A percentile compares a stretch with the other conserved stretches of the same genome.
Conservation (phyloP, 1,284 basidiomycete species). For the Irpex lacteus region DNA sequence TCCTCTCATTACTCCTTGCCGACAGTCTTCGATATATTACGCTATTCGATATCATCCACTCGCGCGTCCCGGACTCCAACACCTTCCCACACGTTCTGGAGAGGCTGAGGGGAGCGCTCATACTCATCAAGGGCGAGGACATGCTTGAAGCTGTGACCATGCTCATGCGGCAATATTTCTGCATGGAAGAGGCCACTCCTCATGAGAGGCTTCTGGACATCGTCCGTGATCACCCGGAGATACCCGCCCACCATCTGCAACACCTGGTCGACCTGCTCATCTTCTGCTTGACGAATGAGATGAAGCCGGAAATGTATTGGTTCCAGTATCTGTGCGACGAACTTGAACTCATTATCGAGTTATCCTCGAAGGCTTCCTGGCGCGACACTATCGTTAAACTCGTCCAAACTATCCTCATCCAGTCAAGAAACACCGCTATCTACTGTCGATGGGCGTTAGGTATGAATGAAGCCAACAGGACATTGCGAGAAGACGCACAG, state of each 20-base stretch:
- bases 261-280: not conserved
- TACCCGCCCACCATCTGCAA: not conserved
- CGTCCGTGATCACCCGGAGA: not conserved
- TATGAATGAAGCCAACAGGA: not conserved
- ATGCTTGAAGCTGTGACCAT: not conserved
- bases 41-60: not conserved
- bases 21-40: not conserved
- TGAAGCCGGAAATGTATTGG: slow-evolving; percentile 2
- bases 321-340: not conserved
- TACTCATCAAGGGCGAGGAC: not conserved
- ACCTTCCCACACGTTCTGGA: not conserved
- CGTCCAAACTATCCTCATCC: not conserved
- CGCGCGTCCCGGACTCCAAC: not conserved
- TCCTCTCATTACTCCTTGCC: not conserved
- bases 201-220: not conserved
- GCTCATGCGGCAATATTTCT: not conserved
- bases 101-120: not conserved
- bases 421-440: not conserved
- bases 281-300: not conserved
- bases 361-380: not conserved
- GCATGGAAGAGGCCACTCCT: not conserved
- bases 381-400: not conserved
- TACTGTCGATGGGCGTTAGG: not conserved
- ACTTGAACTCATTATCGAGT: not conserved
- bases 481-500: not conserved